Base-by-base conservation (phyloP, 2,329 filamentous ascomycete genomes). In the Colletotrichum noveboracense region DNA sequence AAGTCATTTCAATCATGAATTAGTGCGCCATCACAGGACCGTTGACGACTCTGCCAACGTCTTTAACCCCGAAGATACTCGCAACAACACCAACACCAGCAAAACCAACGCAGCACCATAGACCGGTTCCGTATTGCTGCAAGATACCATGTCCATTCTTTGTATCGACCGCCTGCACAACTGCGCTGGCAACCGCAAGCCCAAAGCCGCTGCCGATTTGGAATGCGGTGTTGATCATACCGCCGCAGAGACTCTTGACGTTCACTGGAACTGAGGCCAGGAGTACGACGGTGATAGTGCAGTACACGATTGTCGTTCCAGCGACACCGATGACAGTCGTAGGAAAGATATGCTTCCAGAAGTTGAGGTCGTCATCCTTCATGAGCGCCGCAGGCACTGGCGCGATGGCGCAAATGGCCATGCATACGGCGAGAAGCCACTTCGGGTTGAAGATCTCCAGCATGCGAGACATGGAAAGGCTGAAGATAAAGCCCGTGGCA, bases 211-310 rank as follows among this genome's bases (percentile, higher is more conserved):
- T 71, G 30, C 72, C 68, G 16, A 75, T 75, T 62, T 75, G 72
- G 24, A 75, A 75, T n/a, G 72, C 72, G 30, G 72, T 75, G 32
- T 75, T 75, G 13, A 75, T 43, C 68, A 75, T 75, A 34, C 72
- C 72, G 2, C 72, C 72, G 68, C 72, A 75, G 4, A 75, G 72
- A n/a, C 72, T 75, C 72, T 75, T 75, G 36, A 75, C 72, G n/a
- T 75, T 75, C 36, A 75, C 62, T 2, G 72, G 72, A 1, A 75
- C 68, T 8, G 72, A 75, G 13, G 72, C 72, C 38, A 75, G 36
- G 16, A 75, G 72, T 12, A 75, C 72, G n/a, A 71, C 72, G 30
- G 72, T 75, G 62, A 75, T 75, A 24, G 72, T 75, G 68, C 68
- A 75, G 72, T 75, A 75, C 4, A 75, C 72, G 14, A 75, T 75